Evolutionary conservation across 345 rosid species (phyloP).

Genomic region (Euphorbia lathyris): DNA sequence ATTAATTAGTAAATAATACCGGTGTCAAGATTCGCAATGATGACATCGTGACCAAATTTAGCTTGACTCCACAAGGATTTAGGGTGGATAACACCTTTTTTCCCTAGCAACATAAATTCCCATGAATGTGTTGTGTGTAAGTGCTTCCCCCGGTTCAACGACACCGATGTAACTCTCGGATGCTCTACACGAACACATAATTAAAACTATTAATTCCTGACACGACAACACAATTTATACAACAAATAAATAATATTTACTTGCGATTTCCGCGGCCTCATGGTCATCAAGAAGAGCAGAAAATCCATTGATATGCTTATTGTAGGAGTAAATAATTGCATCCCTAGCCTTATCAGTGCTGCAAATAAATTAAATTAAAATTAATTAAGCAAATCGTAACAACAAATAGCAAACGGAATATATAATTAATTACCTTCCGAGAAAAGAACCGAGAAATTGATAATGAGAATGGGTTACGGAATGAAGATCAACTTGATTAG

Average conservation of each 20-base stretch:
- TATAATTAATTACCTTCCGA: conserved; percentile 64
- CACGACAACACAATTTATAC: too few relatives aligned
- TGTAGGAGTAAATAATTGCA: conserved; percentile 69
- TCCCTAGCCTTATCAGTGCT: conserved; percentile 49
- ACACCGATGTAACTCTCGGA: conserved; percentile 75
- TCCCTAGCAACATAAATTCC: conserved; percentile 76
- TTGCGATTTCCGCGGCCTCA: conserved; percentile 43
- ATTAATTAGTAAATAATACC: conserved; percentile 36
- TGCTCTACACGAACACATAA: conserved; percentile 37
- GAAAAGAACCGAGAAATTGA: conserved; percentile 44
- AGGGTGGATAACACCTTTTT: conserved; percentile 33
- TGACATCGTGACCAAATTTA: conserved; percentile 67
- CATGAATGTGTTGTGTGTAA: conserved; percentile 90
- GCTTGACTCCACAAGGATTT: conserved; percentile 67
- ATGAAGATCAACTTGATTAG: conserved; percentile 34
- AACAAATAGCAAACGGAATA: too few relatives aligned
- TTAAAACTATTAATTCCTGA: not conserved
- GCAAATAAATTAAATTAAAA: not conserved
- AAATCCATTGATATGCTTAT: conserved; percentile 76
- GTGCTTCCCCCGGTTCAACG: conserved; percentile 58
- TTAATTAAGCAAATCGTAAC: not conserved
- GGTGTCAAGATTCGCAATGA: conserved; percentile 84
- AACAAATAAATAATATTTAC: conserved; percentile 10
- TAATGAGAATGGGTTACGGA: conserved; percentile 42
- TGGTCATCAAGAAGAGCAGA: conserved; percentile 62